Evolutionary conservation across 768 basidiomycete genomes (phyloP).

Genomic region (Mycena galopus): DNA sequence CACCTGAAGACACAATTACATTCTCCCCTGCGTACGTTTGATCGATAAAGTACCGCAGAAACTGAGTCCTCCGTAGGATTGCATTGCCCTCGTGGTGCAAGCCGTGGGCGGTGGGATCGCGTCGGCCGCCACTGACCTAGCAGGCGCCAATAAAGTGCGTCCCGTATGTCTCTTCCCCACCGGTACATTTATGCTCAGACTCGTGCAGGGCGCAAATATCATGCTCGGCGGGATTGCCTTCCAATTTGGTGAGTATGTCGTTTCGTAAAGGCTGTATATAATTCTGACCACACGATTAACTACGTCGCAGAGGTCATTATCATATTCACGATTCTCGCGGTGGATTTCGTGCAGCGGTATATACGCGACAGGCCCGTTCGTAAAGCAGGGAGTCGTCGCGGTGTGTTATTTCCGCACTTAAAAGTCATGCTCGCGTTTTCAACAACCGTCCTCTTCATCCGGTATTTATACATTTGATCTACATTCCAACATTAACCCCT

Average conservation of each 20-base stretch:
- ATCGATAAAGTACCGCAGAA: too few relatives aligned
- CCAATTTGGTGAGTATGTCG: constrained; percentile 62
- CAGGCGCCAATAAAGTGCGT: constrained; percentile 8
- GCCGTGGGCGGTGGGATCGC: constrained; percentile 25
- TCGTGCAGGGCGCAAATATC: constrained; percentile 12
- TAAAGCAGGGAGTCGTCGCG: neutral
- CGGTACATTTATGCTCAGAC: neutral
- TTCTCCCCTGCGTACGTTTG: constrained; percentile 52
- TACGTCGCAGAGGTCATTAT: constrained; percentile 54
- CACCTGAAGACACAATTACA: constrained; percentile 54
- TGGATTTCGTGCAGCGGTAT: constrained; percentile 63
- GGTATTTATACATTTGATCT: constrained; percentile 44
- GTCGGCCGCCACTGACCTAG: neutral
- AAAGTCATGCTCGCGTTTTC: constrained; percentile 53
- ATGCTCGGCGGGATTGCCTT: constrained; percentile 77
- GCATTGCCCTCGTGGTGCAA: constrained; percentile 26
- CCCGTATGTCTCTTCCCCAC: too few relatives aligned
- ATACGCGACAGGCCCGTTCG: constrained; percentile 48
- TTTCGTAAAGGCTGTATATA: neutral
- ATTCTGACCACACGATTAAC: neutral
- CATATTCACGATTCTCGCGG: constrained; percentile 54
- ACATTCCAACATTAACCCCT: neutral
- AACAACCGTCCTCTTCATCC: constrained; percentile 60
- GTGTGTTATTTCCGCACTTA: neutral
- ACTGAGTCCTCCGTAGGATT: neutral